Percentiles rank a stretch among this genome's conserved stretches.
Evolutionary conservation across 2,329 filamentous ascomycete species (phyloP).

Genomic region (Colletotrichum tanaceti): DNA sequence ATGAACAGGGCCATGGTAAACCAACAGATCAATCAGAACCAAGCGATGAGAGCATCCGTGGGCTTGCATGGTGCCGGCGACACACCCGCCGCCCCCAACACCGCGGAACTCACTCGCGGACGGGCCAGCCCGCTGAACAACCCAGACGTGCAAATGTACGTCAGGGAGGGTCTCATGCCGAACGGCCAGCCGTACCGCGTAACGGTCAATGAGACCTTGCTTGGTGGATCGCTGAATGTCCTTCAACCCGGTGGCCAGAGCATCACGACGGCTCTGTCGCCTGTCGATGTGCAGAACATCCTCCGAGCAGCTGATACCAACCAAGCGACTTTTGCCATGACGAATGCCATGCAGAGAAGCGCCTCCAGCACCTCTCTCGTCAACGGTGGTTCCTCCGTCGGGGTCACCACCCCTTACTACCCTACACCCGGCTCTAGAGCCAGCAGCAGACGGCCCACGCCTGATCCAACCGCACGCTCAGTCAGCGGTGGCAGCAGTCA

Average conservation of each 20-base stretch:
- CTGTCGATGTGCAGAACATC: constrained; percentile 59
- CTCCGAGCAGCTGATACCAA: constrained; percentile 59
- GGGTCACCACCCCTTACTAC: constrained; percentile 56
- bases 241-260: constrained; percentile 29
- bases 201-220: constrained; percentile 41
- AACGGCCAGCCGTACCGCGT: constrained; percentile 41
- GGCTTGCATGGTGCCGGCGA: constrained; percentile 57
- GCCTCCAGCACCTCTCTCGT: constrained; percentile 59
- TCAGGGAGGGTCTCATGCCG: constrained; percentile 38
- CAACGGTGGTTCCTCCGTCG: constrained; percentile 53
- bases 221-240: constrained; percentile 24
- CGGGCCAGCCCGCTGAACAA: constrained; percentile 48
- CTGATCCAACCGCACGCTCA: constrained; percentile 54
- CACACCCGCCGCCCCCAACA: constrained; percentile 43
- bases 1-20: constrained; percentile 55
- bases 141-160: constrained; percentile 37
- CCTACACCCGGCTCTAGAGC: constrained; percentile 51
- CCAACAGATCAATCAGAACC: constrained; percentile 59
- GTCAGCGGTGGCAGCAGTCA: constrained; percentile 46
- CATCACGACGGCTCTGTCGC: constrained; percentile 48
- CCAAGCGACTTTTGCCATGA: constrained; percentile 57
- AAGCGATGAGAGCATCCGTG: constrained; percentile 54
- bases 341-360: constrained; percentile 63
- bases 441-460: constrained; percentile 61
- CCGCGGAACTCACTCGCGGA: constrained; percentile 42